These are phyloP conservation scores for Sinapis alba DNA, from an alignment of 441 rosid genomes.

Conservation along the genomic window DNA sequence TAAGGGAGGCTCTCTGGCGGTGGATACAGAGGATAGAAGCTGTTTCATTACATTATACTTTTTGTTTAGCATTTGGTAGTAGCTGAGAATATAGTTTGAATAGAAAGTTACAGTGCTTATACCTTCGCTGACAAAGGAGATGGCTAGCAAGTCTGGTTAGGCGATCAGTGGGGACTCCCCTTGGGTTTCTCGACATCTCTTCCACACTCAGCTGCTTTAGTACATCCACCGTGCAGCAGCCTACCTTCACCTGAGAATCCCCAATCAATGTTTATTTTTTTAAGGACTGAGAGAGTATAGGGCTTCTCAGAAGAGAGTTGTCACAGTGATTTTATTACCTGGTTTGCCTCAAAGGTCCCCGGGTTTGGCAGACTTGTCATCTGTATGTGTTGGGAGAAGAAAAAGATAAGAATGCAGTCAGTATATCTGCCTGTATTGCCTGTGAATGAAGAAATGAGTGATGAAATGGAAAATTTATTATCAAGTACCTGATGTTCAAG, in stretches of 20 bases:
- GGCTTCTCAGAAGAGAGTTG: constrained; percentile 6
- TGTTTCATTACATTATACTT: constrained; percentile 35
- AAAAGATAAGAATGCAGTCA: constrained; percentile 3
- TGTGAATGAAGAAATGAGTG: neutral
- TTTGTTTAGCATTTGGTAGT: neutral
- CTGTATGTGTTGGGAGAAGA: constrained; percentile 45
- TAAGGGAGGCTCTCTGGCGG: constrained; percentile 83
- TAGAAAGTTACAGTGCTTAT: constrained; percentile 21
- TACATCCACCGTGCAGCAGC: constrained; percentile 90
- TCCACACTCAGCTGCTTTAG: constrained; percentile 91
- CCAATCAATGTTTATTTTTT: constrained; percentile 1
- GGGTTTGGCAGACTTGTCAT: constrained; percentile 80
- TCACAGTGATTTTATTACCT: constrained; percentile 47
- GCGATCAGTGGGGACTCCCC: constrained; percentile 73
- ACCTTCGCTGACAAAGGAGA: constrained; percentile 79
- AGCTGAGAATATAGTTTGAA: neutral
- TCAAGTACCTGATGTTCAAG: constrained; percentile 66
- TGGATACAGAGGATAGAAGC: constrained; percentile 93
- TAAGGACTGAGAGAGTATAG: neutral
- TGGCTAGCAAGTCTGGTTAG: constrained; percentile 84
- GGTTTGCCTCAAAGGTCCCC: constrained; percentile 76
- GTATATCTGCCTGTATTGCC: neutral
- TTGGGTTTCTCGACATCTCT: constrained; percentile 74
- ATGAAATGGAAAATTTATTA: neutral
- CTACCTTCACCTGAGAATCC: constrained; percentile 76